Evolutionary conservation across 805 yeast species (phyloP).

Genomic region (Spathaspora passalidarum): DNA sequence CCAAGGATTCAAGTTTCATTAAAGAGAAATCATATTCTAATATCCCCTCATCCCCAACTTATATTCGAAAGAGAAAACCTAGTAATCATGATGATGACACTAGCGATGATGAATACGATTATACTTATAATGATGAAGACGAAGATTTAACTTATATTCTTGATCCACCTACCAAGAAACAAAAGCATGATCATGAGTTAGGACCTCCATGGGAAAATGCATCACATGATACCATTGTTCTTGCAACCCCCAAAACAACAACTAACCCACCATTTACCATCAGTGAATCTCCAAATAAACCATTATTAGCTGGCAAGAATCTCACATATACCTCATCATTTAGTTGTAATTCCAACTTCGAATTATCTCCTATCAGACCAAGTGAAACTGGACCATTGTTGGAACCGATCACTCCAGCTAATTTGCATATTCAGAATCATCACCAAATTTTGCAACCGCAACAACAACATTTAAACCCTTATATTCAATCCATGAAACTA

Average conservation of each 20-base stretch:
- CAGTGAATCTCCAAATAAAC: slow-evolving; percentile 38
- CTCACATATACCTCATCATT: slow-evolving; percentile 61
- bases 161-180: slow-evolving; percentile 16
- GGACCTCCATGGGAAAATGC: slow-evolving; percentile 4
- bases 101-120: slow-evolving; percentile 6
- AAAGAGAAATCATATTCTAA: slow-evolving; percentile 17
- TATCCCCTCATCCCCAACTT: slow-evolving; percentile 32
- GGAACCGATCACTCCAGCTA: slow-evolving; percentile 61
- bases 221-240: no score
- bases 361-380: slow-evolving; percentile 56
- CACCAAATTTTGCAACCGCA: slow-evolving; percentile 2
- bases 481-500: slow-evolving; percentile 1
- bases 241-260: slow-evolving; percentile 4
- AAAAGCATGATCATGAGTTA: slow-evolving; percentile 4
- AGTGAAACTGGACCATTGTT: slow-evolving; percentile 63
- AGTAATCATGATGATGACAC: slow-evolving; percentile 5
- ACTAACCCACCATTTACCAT: slow-evolving; percentile 20
- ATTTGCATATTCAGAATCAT: slow-evolving; percentile 9
- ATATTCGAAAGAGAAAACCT: slow-evolving; percentile 4
- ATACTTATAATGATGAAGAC: slow-evolving; percentile 17
- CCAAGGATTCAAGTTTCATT: slow-evolving; percentile 2
- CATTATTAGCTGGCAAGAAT: slow-evolving; percentile 38
- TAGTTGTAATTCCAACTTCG: slow-evolving; percentile 63
- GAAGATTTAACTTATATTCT: slow-evolving; percentile 12
- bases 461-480: not conserved